Evolutionary conservation across 208 protist genomes (phyloP), one percentile per base, ranked within the genome.

Genomic region (Phytomonas sp.): DNA sequence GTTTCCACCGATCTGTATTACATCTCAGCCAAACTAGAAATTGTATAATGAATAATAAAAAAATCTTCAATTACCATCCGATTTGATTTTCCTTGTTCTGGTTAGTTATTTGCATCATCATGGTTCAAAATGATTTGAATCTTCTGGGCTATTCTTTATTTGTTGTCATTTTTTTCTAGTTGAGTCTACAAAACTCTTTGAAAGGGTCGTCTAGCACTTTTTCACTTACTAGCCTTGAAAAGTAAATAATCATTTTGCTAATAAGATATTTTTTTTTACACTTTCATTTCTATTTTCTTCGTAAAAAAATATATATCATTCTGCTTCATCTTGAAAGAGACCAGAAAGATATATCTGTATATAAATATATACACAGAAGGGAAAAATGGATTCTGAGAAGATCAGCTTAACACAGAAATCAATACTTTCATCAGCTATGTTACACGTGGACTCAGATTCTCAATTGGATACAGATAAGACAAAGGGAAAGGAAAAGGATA

Each of bases 211-310:
- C 2, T 63, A 63, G 8, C 8, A 37, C 33, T 63, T 63, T 63
- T 63, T 20, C 15, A 63, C 2, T 63, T 43, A 63, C 15, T 43
- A 63, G 31, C 11, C 31, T 63, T 37, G 15, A 9, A 20, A 46
- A 46, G 40, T 46, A 46, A 46, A 20, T 9, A 46, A 23, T 63
- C 31, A 43, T 63, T 63, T 63, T 15, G 33, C 60, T 63, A 63
- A 63, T 20, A 1, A 63, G 2, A 63, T 63, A 23, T 63, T 23
- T 33, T 23, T 36, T 23, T 63, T 3, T 17, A 63, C 15, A 46
- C 40, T 20, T 46, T 46, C 13, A 63, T 63, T 63, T 63, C 31
- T 0, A 63, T 63, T 63, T 43, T 37, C 15, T 63, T 11, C 1
- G 11, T 20, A 46, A 46, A 20, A 40, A 17, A 46, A 46, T 9